Conservation (phyloP, 2,329 filamentous ascomycete species). For the Aureobasidium musti region DNA sequence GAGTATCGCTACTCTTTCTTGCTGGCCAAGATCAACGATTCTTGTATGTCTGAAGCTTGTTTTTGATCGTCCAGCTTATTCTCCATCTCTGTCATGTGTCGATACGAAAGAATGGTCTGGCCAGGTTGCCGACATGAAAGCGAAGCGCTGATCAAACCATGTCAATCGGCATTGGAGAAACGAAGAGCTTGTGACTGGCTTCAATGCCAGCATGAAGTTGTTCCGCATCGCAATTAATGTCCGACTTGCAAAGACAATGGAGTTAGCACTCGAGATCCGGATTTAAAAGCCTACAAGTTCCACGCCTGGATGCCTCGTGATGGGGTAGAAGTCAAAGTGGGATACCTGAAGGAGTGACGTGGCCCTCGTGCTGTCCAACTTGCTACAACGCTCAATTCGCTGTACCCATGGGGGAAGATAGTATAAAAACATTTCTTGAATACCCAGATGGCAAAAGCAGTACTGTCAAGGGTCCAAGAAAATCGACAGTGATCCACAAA, state of each 20-base stretch:
- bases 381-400: not conserved
- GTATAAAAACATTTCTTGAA: not conserved
- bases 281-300: slow-evolving; percentile 21
- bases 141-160: slow-evolving; percentile 12
- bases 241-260: slow-evolving; percentile 25
- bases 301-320: slow-evolving; percentile 23
- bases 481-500: not conserved
- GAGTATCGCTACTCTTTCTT: not conserved
- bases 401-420: not conserved
- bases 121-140: slow-evolving; percentile 15
- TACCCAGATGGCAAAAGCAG: not conserved
- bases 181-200: slow-evolving; percentile 24
- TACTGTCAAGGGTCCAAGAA: not conserved
- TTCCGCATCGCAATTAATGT: slow-evolving; percentile 21
- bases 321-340: slow-evolving; percentile 19
- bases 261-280: slow-evolving; percentile 15
- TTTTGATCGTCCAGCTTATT: not conserved
- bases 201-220: slow-evolving; percentile 23
- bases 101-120: slow-evolving; percentile 23
- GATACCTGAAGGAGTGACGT: slow-evolving; percentile 11
- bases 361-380: not conserved
- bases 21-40: not conserved
- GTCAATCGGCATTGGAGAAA: slow-evolving; percentile 5
- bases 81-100: slow-evolving; percentile 5
- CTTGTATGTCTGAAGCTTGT: not conserved